Percentiles rank a stretch among this genome's conserved stretches.
These are phyloP conservation scores for Papiliotrema nemorosa DNA, from an alignment of 1,284 basidiomycete species.

Conservation along the genomic window DNA sequence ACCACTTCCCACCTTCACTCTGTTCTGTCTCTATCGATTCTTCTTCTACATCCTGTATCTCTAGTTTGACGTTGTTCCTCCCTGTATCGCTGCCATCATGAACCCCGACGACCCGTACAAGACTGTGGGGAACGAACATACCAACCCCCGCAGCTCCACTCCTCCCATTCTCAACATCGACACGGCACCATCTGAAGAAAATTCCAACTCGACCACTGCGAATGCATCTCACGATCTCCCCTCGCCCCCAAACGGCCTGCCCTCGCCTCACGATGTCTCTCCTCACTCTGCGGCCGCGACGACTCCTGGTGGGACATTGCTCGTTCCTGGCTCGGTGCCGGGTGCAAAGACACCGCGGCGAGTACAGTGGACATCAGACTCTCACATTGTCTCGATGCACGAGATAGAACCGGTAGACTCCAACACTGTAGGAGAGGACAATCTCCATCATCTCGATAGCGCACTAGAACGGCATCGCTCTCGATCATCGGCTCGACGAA, in stretches of 20 bases:
- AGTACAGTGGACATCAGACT: constrained; percentile 46
- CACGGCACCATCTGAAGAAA: neutral
- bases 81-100: constrained; percentile 26
- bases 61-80: too few species aligned
- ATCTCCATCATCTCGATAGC: constrained; percentile 35
- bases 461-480: constrained; percentile 37
- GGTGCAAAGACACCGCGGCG: constrained; percentile 41
- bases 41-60: too few species aligned
- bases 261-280: neutral
- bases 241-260: neutral
- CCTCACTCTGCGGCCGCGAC: neutral
- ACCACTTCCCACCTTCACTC: too few species aligned
- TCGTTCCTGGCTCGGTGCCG: neutral
- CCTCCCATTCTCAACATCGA: neutral
- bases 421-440: constrained; percentile 27
- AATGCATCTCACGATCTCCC: neutral
- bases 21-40: too few species aligned
- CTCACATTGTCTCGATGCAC: constrained; percentile 40
- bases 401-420: constrained; percentile 10
- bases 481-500: constrained; percentile 8
- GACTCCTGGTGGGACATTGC: constrained; percentile 3
- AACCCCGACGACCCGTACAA: constrained; percentile 40
- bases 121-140: constrained; percentile 12
- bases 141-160: constrained; percentile 12
- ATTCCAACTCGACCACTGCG: neutral